phyloP scores from a whole-genome alignment of 345 rosid genomes.

The Kernera saxatilis region DNA sequence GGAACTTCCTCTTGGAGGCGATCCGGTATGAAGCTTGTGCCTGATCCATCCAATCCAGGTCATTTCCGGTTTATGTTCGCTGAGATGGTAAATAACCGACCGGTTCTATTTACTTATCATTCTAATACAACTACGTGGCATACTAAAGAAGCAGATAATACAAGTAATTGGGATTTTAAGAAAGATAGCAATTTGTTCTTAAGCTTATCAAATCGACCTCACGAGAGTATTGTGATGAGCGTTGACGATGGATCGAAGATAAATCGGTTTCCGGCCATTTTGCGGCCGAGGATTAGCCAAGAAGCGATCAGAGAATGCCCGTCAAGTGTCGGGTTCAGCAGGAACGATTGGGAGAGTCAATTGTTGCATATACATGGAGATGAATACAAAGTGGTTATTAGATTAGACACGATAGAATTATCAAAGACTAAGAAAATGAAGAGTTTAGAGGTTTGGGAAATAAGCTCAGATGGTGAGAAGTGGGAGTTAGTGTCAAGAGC shows the following conservation, averaged over 20 bases:
- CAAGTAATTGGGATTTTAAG: not conserved
- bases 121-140: constrained; percentile 50
- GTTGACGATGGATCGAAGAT: constrained; percentile 13
- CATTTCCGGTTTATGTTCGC: constrained; percentile 61
- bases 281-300: constrained; percentile 37
- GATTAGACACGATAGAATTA: constrained; percentile 23
- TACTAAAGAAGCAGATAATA: constrained; percentile 33
- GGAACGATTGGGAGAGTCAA: constrained; percentile 21
- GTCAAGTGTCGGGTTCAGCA: constrained; percentile 22
- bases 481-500: constrained; percentile 49
- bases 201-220: constrained; percentile 41
- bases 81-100: constrained; percentile 50
- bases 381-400: constrained; percentile 46
- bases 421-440: constrained; percentile 15
- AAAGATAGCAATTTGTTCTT: constrained; percentile 34
- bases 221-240: constrained; percentile 40
- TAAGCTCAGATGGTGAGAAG: constrained; percentile 24
- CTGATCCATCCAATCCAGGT: constrained; percentile 28
- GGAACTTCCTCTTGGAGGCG: constrained; percentile 75
- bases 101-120: constrained; percentile 43
- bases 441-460: constrained; percentile 47
- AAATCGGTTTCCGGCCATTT: constrained; percentile 23
- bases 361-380: constrained; percentile 54
- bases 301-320: constrained; percentile 13
- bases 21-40: constrained; percentile 60